Evolutionary conservation across 805 yeast genomes (phyloP).

Genomic region (Ogataea dorogensis): DNA sequence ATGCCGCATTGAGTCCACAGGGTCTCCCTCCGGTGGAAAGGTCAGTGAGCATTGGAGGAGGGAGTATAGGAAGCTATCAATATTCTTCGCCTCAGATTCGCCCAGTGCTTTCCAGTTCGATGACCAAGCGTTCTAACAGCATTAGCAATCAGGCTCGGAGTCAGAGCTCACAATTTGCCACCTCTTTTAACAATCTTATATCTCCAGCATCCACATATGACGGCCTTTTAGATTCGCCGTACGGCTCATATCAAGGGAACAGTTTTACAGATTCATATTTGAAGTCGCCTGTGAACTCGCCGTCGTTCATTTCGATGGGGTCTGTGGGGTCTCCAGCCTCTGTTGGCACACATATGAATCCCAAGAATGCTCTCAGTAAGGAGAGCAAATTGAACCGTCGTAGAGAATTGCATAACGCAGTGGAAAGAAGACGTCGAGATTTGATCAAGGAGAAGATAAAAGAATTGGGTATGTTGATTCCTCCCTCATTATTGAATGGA

Average conservation of each 20-base stretch:
- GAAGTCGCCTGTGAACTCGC: conserved; percentile 36
- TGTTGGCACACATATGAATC: conserved; percentile 33
- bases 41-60: conserved; percentile 17
- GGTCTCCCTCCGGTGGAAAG: conserved; percentile 12
- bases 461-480: conserved; percentile 78
- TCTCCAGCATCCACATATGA: conserved; percentile 37
- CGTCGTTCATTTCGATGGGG: conserved; percentile 30
- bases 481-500: conserved; percentile 63
- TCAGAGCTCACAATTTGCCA: conserved; percentile 32
- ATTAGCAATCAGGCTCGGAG: conserved; percentile 28
- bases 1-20: conserved; percentile 17
- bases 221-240: conserved; percentile 35
- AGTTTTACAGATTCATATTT: conserved; percentile 32
- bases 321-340: conserved; percentile 31
- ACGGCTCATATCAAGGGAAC: conserved; percentile 33
- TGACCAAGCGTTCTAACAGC: conserved; percentile 22
- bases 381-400: conserved; percentile 76
- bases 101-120: conserved; percentile 21
- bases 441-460: conserved; percentile 84
- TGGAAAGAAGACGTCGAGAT: conserved; percentile 88
- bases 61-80: conserved; percentile 17
- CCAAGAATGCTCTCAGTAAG: conserved; percentile 41
- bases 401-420: conserved; percentile 90
- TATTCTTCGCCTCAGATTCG: conserved; percentile 32
- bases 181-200: conserved; percentile 31